phyloP scores from a whole-genome alignment of 768 basidiomycete genomes.

The Daedaleopsis sinensis region DNA sequence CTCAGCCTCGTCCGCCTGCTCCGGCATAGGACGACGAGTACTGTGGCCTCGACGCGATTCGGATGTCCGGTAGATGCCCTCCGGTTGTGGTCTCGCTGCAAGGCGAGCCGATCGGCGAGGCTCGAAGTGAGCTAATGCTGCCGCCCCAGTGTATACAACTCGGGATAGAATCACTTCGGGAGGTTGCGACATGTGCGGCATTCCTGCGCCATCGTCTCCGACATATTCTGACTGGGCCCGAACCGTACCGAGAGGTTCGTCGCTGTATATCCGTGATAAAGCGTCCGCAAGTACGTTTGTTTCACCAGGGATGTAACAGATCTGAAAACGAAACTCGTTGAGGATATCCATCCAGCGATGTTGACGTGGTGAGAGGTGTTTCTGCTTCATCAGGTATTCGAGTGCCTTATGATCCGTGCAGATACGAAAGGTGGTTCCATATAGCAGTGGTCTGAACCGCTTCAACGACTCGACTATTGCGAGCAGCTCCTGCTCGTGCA shows the following conservation, averaged over 20 bases:
- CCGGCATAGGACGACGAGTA: neutral
- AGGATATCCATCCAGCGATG: slow-evolving; percentile 21
- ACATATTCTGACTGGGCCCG: slow-evolving; percentile 14
- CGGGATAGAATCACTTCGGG: neutral
- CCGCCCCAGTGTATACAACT: neutral
- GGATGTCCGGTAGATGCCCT: neutral
- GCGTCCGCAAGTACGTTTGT: slow-evolving; percentile 23
- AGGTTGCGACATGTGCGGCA: neutral
- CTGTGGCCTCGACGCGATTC: too few relatives aligned
- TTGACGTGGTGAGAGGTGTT: slow-evolving; percentile 20
- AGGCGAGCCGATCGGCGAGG: too few relatives aligned
- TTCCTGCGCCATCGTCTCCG: neutral
- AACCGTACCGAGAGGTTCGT: slow-evolving; percentile 15
- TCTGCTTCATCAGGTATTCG: slow-evolving; percentile 17
- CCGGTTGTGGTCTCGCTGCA: too few relatives aligned
- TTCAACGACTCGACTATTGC: slow-evolving; percentile 41
- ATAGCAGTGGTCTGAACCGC: slow-evolving; percentile 20
- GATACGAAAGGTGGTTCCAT: slow-evolving; percentile 17
- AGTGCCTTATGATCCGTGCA: slow-evolving; percentile 24
- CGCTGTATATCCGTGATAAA: slow-evolving; percentile 9
- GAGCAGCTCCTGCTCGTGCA: slow-evolving; percentile 40
- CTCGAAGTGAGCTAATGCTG: neutral
- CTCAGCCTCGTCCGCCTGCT: too few relatives aligned
- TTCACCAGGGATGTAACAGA: slow-evolving; percentile 24
- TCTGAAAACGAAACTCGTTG: slow-evolving; percentile 22